Base-by-base conservation (phyloP, 805 yeast genomes). In the Candida insectorum region DNA sequence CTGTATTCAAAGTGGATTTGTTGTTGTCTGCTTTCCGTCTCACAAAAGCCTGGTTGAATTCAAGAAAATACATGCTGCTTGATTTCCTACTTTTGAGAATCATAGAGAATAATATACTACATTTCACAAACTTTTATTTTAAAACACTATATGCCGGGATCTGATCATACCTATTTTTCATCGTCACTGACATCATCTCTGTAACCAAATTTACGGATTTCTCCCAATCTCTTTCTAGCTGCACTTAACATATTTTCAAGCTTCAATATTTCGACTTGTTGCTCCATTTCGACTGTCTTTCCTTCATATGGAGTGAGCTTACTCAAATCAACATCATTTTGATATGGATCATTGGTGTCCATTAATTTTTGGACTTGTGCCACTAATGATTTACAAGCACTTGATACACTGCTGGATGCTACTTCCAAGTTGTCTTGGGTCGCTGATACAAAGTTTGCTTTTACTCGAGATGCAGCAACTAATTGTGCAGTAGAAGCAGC, bases 401-500 rank as follows among this genome's bases (percentile, higher is more conserved):
- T 49, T 4, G 83, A 77, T 16, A 87, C 96, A 33, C 69, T 62
- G 50, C 74, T 76, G 19, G 86, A 75, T 3, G 88, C 81, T 12
- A 52, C 45, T 60, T 87, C 96, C 39, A 87, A 69, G 34, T 68
- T 62, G 37, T 81, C 86, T 56, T 85, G 95, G 3, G 88, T 73
- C 51, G 79, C 77, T 2, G 95, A 85, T 61, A 77, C 75, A 46
- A 78, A 75, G 26, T 81, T 73, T 0, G 94, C 87, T 56, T 86
- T 86, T 15, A 85, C 95, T 46, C 95, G 73, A 0, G 95, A 81
- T 0, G 96, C 93, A 5, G 96, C 89, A 5, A 87, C 96, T 33
- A 87, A 71, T 63, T 87, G 96, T 2, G 91, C 94, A 1, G 96
- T 87, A 0, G 95, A 81, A 0, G 95, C 88, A 2, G 95, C 89